Base-by-base conservation (phyloP, 2,329 filamentous ascomycete genomes). In the Hortaea werneckii region DNA sequence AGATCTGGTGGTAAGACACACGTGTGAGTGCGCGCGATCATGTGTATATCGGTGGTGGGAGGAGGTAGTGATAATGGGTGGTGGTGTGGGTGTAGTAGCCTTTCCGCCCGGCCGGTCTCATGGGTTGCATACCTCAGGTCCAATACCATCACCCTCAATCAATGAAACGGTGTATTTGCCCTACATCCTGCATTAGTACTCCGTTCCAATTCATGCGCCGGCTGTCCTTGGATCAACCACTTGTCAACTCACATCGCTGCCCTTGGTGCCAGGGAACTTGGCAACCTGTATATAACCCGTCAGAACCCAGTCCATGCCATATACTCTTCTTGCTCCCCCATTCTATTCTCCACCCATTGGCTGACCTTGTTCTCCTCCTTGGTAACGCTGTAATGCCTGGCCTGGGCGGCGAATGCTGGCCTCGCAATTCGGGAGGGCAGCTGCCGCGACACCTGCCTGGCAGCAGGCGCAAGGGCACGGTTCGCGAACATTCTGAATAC, bases 61-160 rank as follows among this genome's bases (percentile, higher is more conserved):
- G 20, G 38, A 34, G n/a, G n/a, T 35, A 35, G 13, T 40, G 5
- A 12, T 12, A 9, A 6, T 12, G 34, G 13, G 5, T 7, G 11
- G 29, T 26, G 8, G 11, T 38, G 27, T 10, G 27, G 13, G 30
- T 11, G 42, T n/a, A 10, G 13, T n/a, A 6, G 20, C 8, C 6
- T 9, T 9, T 26, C n/a, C 10, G 8, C 10, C 13, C 20, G 40
- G 40, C 7, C 29, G 40, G 40, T 41, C 13, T 41, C 10, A 20
- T 39, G 11, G 30, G 40, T 5, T 8, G 28, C 8, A 7, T 37
- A 41, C 35, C 35, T 51, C 51, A 54, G 92, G 92, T 51, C 92
- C 92, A 67, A 98, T 98, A 67, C 92, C 92, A 65, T 98, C 94
- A 72, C 94, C 92, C 78, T 98, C 94, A 58, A 98, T 98, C 72